Evolutionary conservation across 2,329 filamentous ascomycete species (phyloP).

Genomic region (Thielaviopsis euricoi): DNA sequence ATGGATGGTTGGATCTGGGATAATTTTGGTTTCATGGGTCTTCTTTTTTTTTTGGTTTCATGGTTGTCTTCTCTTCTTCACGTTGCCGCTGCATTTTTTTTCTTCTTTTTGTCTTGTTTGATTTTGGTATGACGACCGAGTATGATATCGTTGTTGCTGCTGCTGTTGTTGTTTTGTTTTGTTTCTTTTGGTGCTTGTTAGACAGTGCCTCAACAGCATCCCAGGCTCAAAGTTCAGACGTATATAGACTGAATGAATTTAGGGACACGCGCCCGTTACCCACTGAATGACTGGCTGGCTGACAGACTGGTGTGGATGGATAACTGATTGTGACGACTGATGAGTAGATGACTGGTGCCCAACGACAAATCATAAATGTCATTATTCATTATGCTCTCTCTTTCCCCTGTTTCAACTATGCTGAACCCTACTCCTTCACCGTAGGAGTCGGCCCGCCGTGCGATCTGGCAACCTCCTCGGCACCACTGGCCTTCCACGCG

Average conservation of each 20-base stretch:
- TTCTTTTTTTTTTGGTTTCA: background rate
- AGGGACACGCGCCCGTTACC: background rate
- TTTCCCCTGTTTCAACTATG: background rate
- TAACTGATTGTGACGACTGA: background rate
- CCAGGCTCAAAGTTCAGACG: background rate
- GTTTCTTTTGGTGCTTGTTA: conserved; percentile 5
- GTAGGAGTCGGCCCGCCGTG: conserved; percentile 42
- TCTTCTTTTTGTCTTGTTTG: background rate
- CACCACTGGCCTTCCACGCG: conserved; percentile 84
- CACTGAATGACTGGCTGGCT: no score
- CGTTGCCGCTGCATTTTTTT: background rate
- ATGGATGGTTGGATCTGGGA: background rate
- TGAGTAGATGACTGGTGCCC: no score
- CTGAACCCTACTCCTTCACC: conserved; percentile 15
- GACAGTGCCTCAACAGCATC: background rate
- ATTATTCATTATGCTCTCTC: no score
- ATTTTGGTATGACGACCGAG: background rate
- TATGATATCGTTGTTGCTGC: background rate
- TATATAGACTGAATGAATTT: background rate
- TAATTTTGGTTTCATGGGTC: background rate
- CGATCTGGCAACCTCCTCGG: conserved; percentile 40
- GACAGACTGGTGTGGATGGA: no score
- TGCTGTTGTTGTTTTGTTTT: background rate
- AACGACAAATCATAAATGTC: no score
- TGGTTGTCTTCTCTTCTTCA: background rate